Conservation (phyloP, 305 asterid species). For the Solanum hybrid region DNA sequence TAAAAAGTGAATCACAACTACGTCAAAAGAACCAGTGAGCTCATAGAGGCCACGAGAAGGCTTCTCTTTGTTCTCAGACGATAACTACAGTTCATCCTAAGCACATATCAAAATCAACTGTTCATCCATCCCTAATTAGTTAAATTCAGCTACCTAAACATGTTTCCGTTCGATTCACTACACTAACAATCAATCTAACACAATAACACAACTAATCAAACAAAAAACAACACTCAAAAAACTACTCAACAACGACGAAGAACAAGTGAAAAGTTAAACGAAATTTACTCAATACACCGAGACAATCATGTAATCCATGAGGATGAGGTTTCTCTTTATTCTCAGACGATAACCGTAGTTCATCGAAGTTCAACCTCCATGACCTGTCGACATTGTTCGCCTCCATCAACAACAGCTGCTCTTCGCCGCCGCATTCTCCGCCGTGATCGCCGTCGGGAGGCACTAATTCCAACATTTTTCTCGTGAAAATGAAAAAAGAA, state of each 20-base stretch:
- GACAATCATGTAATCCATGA: constrained; percentile 36
- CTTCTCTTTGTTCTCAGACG: neutral
- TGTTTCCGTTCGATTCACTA: neutral
- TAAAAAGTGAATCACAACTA: neutral
- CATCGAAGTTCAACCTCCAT: constrained; percentile 43
- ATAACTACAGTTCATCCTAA: constrained; percentile 9
- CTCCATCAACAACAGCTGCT: constrained; percentile 25
- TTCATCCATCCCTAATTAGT: neutral
- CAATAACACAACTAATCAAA: neutral
- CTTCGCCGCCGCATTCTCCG: constrained; percentile 18
- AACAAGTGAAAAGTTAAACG: neutral
- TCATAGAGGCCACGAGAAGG: constrained; percentile 27
- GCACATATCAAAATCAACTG: neutral
- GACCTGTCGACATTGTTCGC: constrained; percentile 26
- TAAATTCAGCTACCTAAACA: neutral
- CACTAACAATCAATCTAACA: neutral
- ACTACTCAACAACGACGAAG: neutral
- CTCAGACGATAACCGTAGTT: constrained; percentile 26
- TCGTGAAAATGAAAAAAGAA: neutral
- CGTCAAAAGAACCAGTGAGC: neutral
- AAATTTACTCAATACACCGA: constrained; percentile 31
- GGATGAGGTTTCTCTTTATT: constrained; percentile 27
- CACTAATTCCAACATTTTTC: constrained; percentile 29
- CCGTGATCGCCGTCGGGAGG: neutral
- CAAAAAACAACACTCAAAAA: neutral